Percentiles rank a stretch among this genome's conserved stretches.
These are phyloP conservation scores for Cydonia oblonga DNA, from an alignment of 331 rosid genomes.

Conservation along the genomic window DNA sequence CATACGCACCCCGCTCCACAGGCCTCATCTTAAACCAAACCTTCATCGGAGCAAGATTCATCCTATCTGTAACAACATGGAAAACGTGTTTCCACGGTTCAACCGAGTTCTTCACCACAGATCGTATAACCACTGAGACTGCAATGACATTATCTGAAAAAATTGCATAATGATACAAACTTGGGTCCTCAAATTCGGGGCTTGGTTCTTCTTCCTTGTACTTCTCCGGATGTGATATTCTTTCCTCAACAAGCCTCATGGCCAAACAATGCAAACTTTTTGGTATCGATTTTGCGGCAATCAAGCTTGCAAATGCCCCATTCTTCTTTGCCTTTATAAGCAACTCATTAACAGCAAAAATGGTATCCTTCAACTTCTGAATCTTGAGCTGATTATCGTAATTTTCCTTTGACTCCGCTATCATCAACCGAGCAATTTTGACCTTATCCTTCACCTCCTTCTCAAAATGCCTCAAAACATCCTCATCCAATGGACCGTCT, in stretches of 20 bases:
- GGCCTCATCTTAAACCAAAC: slow-evolving; percentile 99
- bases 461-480: slow-evolving; percentile 81
- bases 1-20: slow-evolving; percentile 62
- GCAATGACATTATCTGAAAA: slow-evolving; percentile 92
- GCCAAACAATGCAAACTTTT: slow-evolving; percentile 98
- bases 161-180: slow-evolving; percentile 88
- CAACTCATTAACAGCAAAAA: slow-evolving; percentile 80
- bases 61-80: slow-evolving; percentile 82
- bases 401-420: slow-evolving; percentile 84
- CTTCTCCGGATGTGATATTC: slow-evolving; percentile 68
- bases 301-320: slow-evolving; percentile 78
- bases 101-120: slow-evolving; percentile 72
- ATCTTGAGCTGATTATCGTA: slow-evolving; percentile 90
- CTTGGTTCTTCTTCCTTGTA: slow-evolving; percentile 62
- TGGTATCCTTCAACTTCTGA: slow-evolving; percentile 94
- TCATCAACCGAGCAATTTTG: slow-evolving; percentile 64
- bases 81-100: slow-evolving; percentile 98
- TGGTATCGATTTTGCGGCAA: slow-evolving; percentile 80
- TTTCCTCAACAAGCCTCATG: slow-evolving; percentile 90
- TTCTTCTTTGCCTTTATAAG: slow-evolving; percentile 92
- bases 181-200: slow-evolving; percentile 82
- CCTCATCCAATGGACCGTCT: slow-evolving; percentile 77
- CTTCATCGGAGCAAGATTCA: slow-evolving; percentile 97
- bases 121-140: slow-evolving; percentile 86
- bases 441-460: slow-evolving; percentile 97